Base-by-base conservation (phyloP, 495 filamentous ascomycete genomes). In the Friedmanniomyces endolithicus region DNA sequence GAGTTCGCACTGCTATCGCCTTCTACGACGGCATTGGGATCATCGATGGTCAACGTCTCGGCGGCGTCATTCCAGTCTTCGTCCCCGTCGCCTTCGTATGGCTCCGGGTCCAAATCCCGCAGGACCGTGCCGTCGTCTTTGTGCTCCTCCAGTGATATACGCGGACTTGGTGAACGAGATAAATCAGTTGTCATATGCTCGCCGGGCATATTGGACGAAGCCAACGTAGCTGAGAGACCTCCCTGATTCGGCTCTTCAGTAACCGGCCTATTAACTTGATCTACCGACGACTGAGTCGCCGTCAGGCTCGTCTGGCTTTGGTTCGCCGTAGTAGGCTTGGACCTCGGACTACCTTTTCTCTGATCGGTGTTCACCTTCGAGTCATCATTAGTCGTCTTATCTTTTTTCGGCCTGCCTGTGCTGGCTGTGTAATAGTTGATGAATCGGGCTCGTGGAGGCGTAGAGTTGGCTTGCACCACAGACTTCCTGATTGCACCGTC, bases 341-440 rank as follows among this genome's bases (percentile, higher is more conserved):
- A 9, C 6, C 3, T 11, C 24, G 6, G 25, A 6, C 6, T 25
- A 3, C 9, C 19, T 17, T 50, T 23, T 6, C 34, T 17, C 29
- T 14, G 3, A 6, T 11, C 44, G 2, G 19, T 27, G 11, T 51
- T 40, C n/a, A 49, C 33, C 11, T 51, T 47, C 22, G 39, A 33
- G 22, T 53, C 53, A 1, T 64, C 55, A 29, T 55, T 55, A 0
- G 67, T 60, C 23, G 65, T 61, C 41, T 69, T 65, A 16, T 57
- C 44, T 56, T 67, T 74, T 70, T 85, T 79, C 27, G 73, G 74
- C 53, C 72, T 70, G 1, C 88, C 89, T 4, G 83, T 85, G 52
- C 86, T 89, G 24, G 85, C 75, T 9, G 90, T 95, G 63, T 92
- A 95, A 66, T 94, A 96, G 63, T 96, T 95, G 39, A 87, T 73